Conservation (phyloP, 768 basidiomycete genomes). For the Hypholoma fasciculare region DNA sequence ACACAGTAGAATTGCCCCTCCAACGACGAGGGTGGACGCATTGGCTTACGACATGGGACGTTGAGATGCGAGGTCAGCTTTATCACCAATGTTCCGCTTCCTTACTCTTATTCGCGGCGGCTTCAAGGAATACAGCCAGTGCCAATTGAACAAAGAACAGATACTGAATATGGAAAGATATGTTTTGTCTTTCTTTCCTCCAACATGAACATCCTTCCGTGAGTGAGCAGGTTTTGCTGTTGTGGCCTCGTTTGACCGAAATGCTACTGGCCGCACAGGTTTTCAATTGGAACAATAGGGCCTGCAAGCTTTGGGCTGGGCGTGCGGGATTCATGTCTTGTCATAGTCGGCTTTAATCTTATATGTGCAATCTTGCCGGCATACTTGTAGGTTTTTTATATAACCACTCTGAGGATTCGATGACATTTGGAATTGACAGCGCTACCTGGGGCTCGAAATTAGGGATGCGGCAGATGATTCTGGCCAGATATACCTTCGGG, state of each 20-base stretch:
- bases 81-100: neutral
- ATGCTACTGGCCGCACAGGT: conserved; percentile 30
- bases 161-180: conserved; percentile 61
- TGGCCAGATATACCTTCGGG: conserved; percentile 45
- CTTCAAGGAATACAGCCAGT: conserved; percentile 54
- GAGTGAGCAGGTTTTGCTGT: conserved; percentile 5
- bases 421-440: conserved; percentile 16
- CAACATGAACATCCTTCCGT: conserved; percentile 65
- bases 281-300: conserved; percentile 65
- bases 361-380: conserved; percentile 57
- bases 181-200: conserved; percentile 77
- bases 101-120: neutral
- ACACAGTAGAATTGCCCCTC: neutral
- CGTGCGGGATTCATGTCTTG: conserved; percentile 58
- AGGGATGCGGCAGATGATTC: conserved; percentile 84
- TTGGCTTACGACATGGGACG: conserved; percentile 4
- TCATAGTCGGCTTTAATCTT: conserved; percentile 64
- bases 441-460: conserved; percentile 80
- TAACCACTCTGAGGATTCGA: neutral
- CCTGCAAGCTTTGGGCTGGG: conserved; percentile 58
- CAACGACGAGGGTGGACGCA: neutral
- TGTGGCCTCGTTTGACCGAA: no score
- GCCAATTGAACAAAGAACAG: conserved; percentile 50
- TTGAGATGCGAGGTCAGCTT: conserved; percentile 2
- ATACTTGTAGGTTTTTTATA: conserved; percentile 44